Evolutionary conservation across 2,329 filamentous ascomycete genomes (phyloP).

Genomic region (Xylariaceae sp.): DNA sequence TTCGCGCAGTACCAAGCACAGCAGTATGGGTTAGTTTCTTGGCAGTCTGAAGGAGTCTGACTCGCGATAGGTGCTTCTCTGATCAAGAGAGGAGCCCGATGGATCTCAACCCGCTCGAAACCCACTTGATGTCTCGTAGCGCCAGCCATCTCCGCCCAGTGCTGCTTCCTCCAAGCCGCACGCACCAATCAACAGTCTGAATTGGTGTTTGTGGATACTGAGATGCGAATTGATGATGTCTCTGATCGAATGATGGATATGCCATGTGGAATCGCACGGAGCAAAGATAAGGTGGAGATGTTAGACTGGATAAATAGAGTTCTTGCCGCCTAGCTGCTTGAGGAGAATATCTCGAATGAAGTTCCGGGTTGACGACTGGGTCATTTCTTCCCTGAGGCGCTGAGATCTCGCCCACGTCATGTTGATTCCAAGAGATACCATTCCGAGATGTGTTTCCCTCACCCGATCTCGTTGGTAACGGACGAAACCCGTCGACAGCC

Average conservation of each 20-base stretch:
- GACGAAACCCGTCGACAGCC: too few species aligned
- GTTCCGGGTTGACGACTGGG: too few species aligned
- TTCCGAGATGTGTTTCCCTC: too few species aligned
- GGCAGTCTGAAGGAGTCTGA: constrained; percentile 3
- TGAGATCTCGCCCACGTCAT: too few species aligned
- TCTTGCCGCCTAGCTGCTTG: too few species aligned
- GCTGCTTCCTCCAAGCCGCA: background rate
- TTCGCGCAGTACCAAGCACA: background rate
- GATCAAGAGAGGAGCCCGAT: constrained; percentile 1
- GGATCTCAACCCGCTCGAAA: constrained; percentile 2
- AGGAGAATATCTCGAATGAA: too few species aligned
- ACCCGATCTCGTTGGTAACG: too few species aligned
- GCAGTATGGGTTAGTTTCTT: constrained; percentile 1
- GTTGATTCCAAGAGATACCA: too few species aligned
- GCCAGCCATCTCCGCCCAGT: constrained; percentile 11
- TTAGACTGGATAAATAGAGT: background rate
- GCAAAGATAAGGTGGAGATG: background rate
- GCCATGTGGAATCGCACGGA: too few species aligned
- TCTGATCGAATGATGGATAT: constrained; percentile 1
- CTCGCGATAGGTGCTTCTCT: constrained; percentile 6
- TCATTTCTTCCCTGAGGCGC: too few species aligned
- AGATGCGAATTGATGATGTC: constrained; percentile 3
- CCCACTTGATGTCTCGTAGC: constrained; percentile 10
- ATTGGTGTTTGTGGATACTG: constrained; percentile 8
- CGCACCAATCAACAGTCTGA: constrained; percentile 7